Evolutionary conservation across 805 yeast species (phyloP).

Genomic region (Candida methanosorbosa): DNA sequence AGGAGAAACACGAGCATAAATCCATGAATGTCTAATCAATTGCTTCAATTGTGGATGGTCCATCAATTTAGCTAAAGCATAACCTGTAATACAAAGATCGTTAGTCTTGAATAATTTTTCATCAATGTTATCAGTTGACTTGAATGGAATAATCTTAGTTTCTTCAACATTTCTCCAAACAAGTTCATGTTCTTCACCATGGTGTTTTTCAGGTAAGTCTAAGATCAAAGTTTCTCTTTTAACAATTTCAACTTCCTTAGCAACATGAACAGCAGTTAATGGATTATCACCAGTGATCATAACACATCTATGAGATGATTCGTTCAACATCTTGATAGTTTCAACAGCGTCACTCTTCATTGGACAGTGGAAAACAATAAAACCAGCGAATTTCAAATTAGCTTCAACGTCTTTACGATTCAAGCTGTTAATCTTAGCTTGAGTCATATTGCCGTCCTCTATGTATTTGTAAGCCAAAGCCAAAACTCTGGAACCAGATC

Average conservation of each 20-base stretch:
- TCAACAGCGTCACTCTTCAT: slow-evolving; percentile 89
- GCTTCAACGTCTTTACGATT: slow-evolving; percentile 73
- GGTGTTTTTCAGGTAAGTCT: slow-evolving; percentile 73
- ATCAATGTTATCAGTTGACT: slow-evolving; percentile 49
- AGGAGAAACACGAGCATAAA: slow-evolving; percentile 96
- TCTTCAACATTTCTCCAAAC: slow-evolving; percentile 85
- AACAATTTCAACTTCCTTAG: slow-evolving; percentile 83
- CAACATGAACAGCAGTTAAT: slow-evolving; percentile 95
- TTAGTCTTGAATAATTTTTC: slow-evolving; percentile 47
- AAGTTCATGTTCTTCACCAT: slow-evolving; percentile 44
- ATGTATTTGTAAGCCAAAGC: slow-evolving; percentile 85
- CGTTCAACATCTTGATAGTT: slow-evolving; percentile 85
- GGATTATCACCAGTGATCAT: slow-evolving; percentile 99
- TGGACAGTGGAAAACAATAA: slow-evolving; percentile 95
- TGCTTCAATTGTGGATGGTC: slow-evolving; percentile 62
- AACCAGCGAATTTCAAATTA: slow-evolving; percentile 75
- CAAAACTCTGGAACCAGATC: slow-evolving; percentile 92
- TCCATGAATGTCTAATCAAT: slow-evolving; percentile 87
- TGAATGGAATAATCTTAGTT: slow-evolving; percentile 58
- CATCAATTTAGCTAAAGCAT: slow-evolving; percentile 63
- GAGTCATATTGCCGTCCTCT: slow-evolving; percentile 39
- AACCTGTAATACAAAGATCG: slow-evolving; percentile 91
- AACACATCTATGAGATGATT: slow-evolving; percentile 88
- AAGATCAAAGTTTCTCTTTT: slow-evolving; percentile 77
- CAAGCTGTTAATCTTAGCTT: slow-evolving; percentile 45